A percentile compares a stretch with the other conserved stretches of the same genome.
Evolutionary conservation across 2,329 filamentous ascomycete genomes (phyloP).

Genomic region (Alternaria longipes): DNA sequence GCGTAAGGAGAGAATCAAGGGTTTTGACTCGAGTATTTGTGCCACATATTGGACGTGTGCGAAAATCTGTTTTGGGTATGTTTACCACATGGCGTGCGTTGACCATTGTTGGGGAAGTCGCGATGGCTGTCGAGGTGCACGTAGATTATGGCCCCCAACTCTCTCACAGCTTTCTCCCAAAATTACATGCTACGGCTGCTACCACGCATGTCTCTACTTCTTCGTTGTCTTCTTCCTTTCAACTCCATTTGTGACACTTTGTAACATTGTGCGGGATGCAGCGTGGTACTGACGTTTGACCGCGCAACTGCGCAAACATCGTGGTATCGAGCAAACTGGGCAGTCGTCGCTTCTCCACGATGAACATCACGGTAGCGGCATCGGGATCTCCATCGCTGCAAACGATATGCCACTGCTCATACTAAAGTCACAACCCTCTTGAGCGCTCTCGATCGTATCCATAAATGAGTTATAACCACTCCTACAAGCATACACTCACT

Average conservation of each 20-base stretch:
- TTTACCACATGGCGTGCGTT: background rate
- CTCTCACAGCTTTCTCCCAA: background rate
- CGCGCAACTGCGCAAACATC: slow-evolving; percentile 30
- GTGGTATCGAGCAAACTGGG: slow-evolving; percentile 3
- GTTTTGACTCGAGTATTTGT: too few relatives aligned
- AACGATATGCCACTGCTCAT: background rate
- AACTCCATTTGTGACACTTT: background rate
- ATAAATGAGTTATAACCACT: background rate
- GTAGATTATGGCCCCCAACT: background rate
- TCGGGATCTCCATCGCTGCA: background rate
- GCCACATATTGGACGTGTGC: background rate
- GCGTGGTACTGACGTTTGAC: slow-evolving; percentile 4
- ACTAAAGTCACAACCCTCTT: background rate
- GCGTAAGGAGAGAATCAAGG: slow-evolving; percentile 37
- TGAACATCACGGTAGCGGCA: slow-evolving; percentile 1
- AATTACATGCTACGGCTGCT: background rate
- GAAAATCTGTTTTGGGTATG: background rate
- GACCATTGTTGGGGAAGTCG: background rate
- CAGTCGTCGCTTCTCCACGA: slow-evolving; percentile 10
- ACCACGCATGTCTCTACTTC: background rate
- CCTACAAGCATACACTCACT: background rate
- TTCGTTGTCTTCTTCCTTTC: background rate
- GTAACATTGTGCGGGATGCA: background rate
- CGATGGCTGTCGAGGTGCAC: background rate
- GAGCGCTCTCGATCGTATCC: background rate